Base-by-base conservation (phyloP, 176 grass and related monocot species). In the Puya raimondii region DNA sequence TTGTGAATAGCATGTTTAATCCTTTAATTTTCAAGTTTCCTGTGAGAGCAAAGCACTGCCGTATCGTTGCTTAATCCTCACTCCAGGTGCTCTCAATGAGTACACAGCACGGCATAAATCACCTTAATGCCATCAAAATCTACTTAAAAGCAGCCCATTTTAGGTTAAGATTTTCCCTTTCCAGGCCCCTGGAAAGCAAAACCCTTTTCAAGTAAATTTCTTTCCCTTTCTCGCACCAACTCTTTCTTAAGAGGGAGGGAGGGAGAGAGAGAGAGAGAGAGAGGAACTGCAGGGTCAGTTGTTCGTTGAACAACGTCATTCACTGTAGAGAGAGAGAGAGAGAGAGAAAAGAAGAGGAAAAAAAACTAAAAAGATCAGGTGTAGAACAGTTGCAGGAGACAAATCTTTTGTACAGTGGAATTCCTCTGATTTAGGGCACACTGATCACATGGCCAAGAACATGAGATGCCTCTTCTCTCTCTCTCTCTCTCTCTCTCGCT, bases 261-360 rank as follows among this genome's bases (percentile, higher is more conserved):
- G 5, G 56, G 70, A 33, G 26, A 75, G 74, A 67, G 61, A 77
- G 64, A 67, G 27, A 65, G 65, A 73, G 5, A 73, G 71, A 42
- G 27, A 66, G 42, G 17, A 48, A 52, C 47, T 56, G 4, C 48
- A 64, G 50, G 47, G 51, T 66, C 69, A 42, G 50, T 78, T 76
- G 64, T 76, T 76, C 33, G 64, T 76, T 76, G 74, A 67, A 76
- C 33, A 70, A 78, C 75, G 75, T 78, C 75, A 78, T 50, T 53
- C 64, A 70, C 64, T 61, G 75, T 78, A 61, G 75, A 78, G 69
- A 78, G 51, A 78, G 65, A 42, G 50, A 58, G 53, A 67, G 17
- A 47, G 23, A 72, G 33, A 27, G 11, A 11, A 3, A 14, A 23
- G 25, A 27, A 29, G 22, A 53, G 15, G 53, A 27, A 12, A 50